Evolutionary conservation across 2,329 filamentous ascomycete genomes (phyloP), one percentile per base, ranked within the genome.

Genomic region (Nigrograna mackinnonii): DNA sequence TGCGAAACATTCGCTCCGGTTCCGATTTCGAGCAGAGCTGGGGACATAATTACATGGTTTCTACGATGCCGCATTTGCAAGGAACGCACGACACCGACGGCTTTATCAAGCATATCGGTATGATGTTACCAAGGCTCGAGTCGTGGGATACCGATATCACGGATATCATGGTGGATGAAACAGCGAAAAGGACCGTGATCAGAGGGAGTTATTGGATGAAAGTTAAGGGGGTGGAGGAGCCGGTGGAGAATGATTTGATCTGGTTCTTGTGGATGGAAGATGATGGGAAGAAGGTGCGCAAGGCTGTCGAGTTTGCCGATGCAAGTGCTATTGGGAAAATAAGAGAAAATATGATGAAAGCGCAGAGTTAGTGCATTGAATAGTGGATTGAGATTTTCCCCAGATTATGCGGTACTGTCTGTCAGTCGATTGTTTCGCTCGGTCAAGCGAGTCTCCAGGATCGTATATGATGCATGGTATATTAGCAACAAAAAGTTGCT

Each of bases 11-110:
- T 6, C 50, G 53, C 35, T 41, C 52, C 2, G 30, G 44, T 6
- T 30, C 52, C 4, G 21, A 42, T 20, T 62, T 56, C 45, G 24
- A 37, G 5, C 58, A 64, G 39, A 44, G 42, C 26, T 67, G 52
- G 46, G 65, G 65, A 33, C 65, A 66, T 46, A 53, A 52, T n/a
- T 52, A 50, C 46, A 54, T 61, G 44, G 50, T 63, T 12, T 49
- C 52, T 6, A 35, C 44, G 12, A 22, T 38, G 20, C 30, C 38
- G 21, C 33, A 31, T 28, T 37, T 35, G 14, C 5, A 38, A 6
- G 14, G 16, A 5, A 11, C 30, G 18, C 14, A 31, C 37, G 18
- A 37, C 42, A 1, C 14, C 24, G 22, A 45, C 30, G 22, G 32
- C 41, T 13, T 43, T 37, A 18, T 39, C 22, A 14, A 35, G 40